phyloP scores from a whole-genome alignment of 805 yeast genomes.

The Schizosaccharomyces octosporus region DNA sequence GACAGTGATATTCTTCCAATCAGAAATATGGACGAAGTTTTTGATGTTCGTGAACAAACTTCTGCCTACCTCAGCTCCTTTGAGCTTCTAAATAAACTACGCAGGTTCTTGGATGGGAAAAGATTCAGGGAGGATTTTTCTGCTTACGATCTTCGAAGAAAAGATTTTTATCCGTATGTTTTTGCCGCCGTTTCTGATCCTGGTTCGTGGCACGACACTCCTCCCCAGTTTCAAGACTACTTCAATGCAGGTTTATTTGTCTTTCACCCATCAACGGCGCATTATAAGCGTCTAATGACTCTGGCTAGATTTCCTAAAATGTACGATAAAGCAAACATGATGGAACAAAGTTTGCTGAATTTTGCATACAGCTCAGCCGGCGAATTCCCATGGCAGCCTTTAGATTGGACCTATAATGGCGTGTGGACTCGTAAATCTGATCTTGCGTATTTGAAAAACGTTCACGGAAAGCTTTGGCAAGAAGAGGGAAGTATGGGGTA shows the following conservation, averaged over 20 bases:
- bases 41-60: constrained; percentile 14
- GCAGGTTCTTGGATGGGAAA: not conserved
- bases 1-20: constrained; percentile 38
- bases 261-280: not conserved
- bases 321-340: not conserved
- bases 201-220: not conserved
- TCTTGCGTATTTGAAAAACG: not conserved
- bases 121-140: not conserved
- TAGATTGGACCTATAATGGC: constrained; percentile 1
- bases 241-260: constrained; percentile 1
- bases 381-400: not conserved
- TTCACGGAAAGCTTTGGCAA: constrained; percentile 2
- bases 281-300: not conserved
- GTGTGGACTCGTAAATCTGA: not conserved
- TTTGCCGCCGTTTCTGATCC: constrained; percentile 2
- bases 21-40: constrained; percentile 34
- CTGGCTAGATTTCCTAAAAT: not conserved
- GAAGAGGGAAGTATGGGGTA: not conserved
- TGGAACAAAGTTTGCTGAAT: constrained; percentile 2
- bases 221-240: not conserved
- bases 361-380: not conserved
- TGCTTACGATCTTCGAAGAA: not conserved
- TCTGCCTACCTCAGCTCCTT: too few relatives aligned
- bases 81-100: too few relatives aligned
- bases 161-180: not conserved